Evolutionary conservation across 768 basidiomycete species (phyloP).

Genomic region (Boletus vinaceobasis): DNA sequence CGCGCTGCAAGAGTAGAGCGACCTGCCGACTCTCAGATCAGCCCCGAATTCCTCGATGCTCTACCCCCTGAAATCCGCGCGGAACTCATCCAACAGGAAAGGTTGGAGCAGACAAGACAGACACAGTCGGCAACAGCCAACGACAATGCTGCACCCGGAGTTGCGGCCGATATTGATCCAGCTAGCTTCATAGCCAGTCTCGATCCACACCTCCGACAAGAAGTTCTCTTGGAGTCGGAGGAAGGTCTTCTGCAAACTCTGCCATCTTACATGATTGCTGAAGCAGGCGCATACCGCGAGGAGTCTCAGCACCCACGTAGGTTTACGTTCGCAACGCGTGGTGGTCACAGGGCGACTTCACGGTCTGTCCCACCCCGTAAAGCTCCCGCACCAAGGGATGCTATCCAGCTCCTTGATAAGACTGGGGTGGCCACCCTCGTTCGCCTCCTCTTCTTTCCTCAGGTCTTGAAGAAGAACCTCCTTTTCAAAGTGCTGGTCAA

Average conservation of each 20-base stretch:
- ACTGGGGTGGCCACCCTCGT: conserved; percentile 84
- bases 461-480: conserved; percentile 78
- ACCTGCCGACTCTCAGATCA: conserved; percentile 84
- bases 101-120: conserved; percentile 72
- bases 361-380: conserved; percentile 43
- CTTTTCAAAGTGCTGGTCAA: conserved; percentile 91
- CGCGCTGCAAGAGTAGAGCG: conserved; percentile 72
- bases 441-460: conserved; percentile 94
- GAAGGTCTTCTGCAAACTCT: conserved; percentile 79
- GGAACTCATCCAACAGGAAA: conserved; percentile 95
- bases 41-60: conserved; percentile 92
- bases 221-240: conserved; percentile 87
- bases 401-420: conserved; percentile 91
- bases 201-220: conserved; percentile 83
- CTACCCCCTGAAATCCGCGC: conserved; percentile 94
- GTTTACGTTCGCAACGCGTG: conserved; percentile 31
- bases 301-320: conserved; percentile 38
- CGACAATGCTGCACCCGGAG: conserved; percentile 31
- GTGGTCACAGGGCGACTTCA: conserved; percentile 24
- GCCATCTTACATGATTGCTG: conserved; percentile 83
- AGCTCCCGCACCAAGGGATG: conserved; percentile 64
- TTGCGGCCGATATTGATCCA: conserved; percentile 74
- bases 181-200: conserved; percentile 91
- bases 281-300: conserved; percentile 72
- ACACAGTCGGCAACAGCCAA: conserved; percentile 32